Base-by-base conservation (phyloP, 768 basidiomycete species). In the Boletus edulis region DNA sequence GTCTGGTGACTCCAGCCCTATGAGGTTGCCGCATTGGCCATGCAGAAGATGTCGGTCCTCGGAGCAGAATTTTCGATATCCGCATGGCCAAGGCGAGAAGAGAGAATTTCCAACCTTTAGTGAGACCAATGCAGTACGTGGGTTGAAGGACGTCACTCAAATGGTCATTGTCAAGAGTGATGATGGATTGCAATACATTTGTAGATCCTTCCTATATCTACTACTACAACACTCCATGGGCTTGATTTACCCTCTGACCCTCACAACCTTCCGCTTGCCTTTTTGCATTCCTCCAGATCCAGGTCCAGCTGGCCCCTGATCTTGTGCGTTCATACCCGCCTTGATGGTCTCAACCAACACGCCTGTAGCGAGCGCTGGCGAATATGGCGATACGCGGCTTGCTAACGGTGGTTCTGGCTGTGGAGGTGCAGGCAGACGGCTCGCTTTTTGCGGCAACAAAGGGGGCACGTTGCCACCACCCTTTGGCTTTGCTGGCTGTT, bases 301-400 rank as follows among this genome's bases (percentile, higher is more conserved):
- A 49, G 78, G 70, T 12, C 71, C 63, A 6, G 60, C 57, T 14
- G 76, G 71, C 41, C 77, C 76, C 49, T 79, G 78, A 52, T 86
- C 83, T 53, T 73, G 75, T 32, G 85, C 80, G 62, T 79, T 90
- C 83, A 94, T 85, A 1, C 91, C 92, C 0, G 91, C 89, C 70
- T 93, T 94, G 38, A 94, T 81, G 0, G 91, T 83, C 38, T 93
- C 88, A 35, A 96, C 77, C 34, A 94, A 79, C 42, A 93, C 81
- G 7, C 91, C 91, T 0, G 85, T 79, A 35, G 87, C 81, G 10
- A 92, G 73, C 10, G 86, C 82, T 9, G 92, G 93, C 2, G 89
- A 91, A 63, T 92, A 91, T 3, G 85, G 78, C 9, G 91, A 91
- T 18, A 93, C 77, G 35, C 94, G 82, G 60, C 77, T 84, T 15